A percentile compares a stretch with the other conserved stretches of the same genome.
phyloP scores from a whole-genome alignment of 208 protist species.

The Phytomonas sp. region DNA sequence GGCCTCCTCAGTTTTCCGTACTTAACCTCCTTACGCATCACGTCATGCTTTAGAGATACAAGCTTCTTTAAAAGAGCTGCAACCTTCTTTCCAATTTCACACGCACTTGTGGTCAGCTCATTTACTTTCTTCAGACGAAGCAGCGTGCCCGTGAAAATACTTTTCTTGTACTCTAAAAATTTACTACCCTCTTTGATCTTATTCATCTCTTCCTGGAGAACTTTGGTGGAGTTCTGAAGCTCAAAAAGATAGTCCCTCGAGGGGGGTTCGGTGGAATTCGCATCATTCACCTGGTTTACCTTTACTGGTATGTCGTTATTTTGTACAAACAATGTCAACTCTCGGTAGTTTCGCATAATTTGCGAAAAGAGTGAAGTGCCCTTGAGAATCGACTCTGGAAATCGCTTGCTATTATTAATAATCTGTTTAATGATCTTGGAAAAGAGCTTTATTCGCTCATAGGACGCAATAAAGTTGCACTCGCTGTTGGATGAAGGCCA shows the following conservation, averaged over 20 bases:
- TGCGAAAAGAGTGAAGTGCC: conserved; percentile 22
- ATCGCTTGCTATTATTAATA: conserved; percentile 19
- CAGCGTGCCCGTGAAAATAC: conserved; percentile 21
- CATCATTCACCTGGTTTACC: background rate
- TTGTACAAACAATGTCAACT: conserved; percentile 36
- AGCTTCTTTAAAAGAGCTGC: conserved; percentile 16
- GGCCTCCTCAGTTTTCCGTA: conserved; percentile 25
- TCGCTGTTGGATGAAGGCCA: conserved; percentile 27
- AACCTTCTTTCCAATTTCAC: conserved; percentile 21
- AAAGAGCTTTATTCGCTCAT: conserved; percentile 36
- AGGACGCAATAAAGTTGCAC: conserved; percentile 37
- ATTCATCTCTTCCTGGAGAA: conserved; percentile 29
- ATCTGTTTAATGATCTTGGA: conserved; percentile 27
- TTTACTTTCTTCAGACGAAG: conserved; percentile 24
- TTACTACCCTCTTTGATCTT: conserved; percentile 23
- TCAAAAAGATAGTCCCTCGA: conserved; percentile 16
- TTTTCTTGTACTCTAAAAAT: conserved; percentile 23
- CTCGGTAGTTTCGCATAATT: conserved; percentile 33
- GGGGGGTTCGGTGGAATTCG: background rate
- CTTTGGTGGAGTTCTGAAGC: conserved; percentile 23
- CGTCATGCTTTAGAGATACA: conserved; percentile 14
- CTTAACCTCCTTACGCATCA: conserved; percentile 41
- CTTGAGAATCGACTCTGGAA: conserved; percentile 25
- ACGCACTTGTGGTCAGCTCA: conserved; percentile 16
- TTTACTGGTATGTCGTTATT: conserved; percentile 18